Evolutionary conservation across 2,329 filamentous ascomycete species (phyloP), one percentile per base, ranked within the genome.

Genomic region (Nothopassalora personata): DNA sequence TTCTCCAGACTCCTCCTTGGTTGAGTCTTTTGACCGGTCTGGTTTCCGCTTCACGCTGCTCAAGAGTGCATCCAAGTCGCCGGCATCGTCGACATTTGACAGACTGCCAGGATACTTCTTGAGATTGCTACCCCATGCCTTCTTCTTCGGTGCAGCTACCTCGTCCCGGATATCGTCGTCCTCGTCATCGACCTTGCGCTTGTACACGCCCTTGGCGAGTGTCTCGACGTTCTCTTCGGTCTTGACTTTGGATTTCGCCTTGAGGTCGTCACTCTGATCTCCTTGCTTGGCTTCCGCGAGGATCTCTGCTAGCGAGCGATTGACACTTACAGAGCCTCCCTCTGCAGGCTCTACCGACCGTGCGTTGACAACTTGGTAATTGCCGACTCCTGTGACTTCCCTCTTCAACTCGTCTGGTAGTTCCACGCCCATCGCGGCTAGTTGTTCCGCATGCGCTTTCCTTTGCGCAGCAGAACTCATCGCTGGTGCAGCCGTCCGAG

Each of bases 361-460:
- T 64, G 78, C 80, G 48, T 84, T 80, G 45, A 90, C 83, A 5
- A 83, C 85, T 59, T 90, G 85, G 93, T 93, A 99, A 55, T 96
- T 89, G 33, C 94, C 91, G 4, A 88, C 86, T 78, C 97, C 86
- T 5, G 92, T 91, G 84, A 97, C 86, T 60, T 94, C 90, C 1
- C 83, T 80, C 60, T 90, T 81, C 58, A 90, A 86, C 64, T 89
- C 86, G 48, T 90, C 86, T 0, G 94, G 94, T 56, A 97, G 83
- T 50, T 86, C 84, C 52, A 99, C 86, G 0, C 94, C 94, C 81
- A 99, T 83, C 36, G 88, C 89, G 4, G 88, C 91, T 10, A 99
- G 80, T 74, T 97, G 91, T 63, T 91, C 87, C 69, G 95, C 83
- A 75, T 99, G 94, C 56, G 82, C 83, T 74, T 93, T 93, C 57